phyloP scores from a whole-genome alignment of 2,329 filamentous ascomycete genomes.

The Scedosporium minutisporum region DNA sequence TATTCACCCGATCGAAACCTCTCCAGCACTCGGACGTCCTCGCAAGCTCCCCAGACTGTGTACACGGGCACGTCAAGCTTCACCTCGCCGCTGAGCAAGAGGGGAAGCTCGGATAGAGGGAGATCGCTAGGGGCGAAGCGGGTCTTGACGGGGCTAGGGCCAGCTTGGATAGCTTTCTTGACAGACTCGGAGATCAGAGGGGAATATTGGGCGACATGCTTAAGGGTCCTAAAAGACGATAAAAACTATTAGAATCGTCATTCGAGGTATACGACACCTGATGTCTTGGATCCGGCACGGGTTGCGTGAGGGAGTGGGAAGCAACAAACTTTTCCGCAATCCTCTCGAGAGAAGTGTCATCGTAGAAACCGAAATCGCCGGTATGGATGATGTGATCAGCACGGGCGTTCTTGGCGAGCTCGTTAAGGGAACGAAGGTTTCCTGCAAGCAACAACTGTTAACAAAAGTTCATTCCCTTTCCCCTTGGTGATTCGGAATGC shows the following conservation, averaged over 20 bases:
- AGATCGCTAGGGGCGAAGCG: constrained; percentile 74
- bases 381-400: constrained; percentile 98
- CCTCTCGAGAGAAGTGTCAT: constrained; percentile 86
- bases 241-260: constrained; percentile 4
- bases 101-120: constrained; percentile 83
- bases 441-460: constrained; percentile 42
- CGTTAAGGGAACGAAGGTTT: constrained; percentile 90
- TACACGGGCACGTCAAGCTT: constrained; percentile 95
- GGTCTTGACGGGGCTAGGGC: constrained; percentile 72
- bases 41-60: constrained; percentile 97
- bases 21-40: constrained; percentile 94
- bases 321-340: constrained; percentile 87
- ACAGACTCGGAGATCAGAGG: constrained; percentile 75
- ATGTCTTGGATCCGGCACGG: neutral
- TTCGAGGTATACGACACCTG: neutral
- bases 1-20: constrained; percentile 97
- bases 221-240: constrained; percentile 60
- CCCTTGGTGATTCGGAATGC: neutral
- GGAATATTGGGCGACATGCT: constrained; percentile 97
- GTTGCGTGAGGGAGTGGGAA: neutral
- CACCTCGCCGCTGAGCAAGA: constrained; percentile 78
- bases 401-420: constrained; percentile 86
- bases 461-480: neutral
- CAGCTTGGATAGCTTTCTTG: constrained; percentile 58
- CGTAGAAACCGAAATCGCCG: constrained; percentile 98